Evolutionary conservation across 768 basidiomycete species (phyloP).

Genomic region (Lepiota brunneoincarnata): DNA sequence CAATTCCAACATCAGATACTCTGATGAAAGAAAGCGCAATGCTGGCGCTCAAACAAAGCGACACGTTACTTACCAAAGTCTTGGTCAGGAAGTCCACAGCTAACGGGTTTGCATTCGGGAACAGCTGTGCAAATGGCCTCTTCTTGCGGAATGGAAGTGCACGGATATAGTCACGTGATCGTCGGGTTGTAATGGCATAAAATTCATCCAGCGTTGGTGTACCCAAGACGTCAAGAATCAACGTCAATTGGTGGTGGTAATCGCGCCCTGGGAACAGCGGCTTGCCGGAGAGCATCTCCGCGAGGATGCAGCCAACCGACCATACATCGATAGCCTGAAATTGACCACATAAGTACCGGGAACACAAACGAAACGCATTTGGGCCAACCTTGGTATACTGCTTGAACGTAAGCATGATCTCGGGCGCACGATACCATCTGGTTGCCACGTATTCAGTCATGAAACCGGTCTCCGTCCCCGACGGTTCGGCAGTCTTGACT

Average conservation of each 20-base stretch:
- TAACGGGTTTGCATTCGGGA: slow-evolving; percentile 85
- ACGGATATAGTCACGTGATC: slow-evolving; percentile 94
- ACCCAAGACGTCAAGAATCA: slow-evolving; percentile 95
- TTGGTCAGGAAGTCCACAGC: slow-evolving; percentile 71
- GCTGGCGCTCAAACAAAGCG: neutral
- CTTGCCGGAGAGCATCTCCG: slow-evolving; percentile 97
- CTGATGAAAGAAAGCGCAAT: neutral
- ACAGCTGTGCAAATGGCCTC: slow-evolving; percentile 76
- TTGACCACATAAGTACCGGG: slow-evolving; percentile 10
- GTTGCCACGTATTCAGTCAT: slow-evolving; percentile 99
- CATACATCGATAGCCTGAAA: slow-evolving; percentile 80
- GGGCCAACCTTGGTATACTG: slow-evolving; percentile 84
- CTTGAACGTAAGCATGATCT: slow-evolving; percentile 99
- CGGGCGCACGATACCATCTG: slow-evolving; percentile 97
- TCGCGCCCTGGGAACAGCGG: slow-evolving; percentile 96
- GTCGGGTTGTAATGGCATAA: slow-evolving; percentile 89
- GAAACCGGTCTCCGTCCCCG: slow-evolving; percentile 81
- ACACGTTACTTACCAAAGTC: slow-evolving; percentile 57
- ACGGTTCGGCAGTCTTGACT: slow-evolving; percentile 81
- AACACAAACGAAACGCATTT: slow-evolving; percentile 16
- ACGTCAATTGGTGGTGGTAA: slow-evolving; percentile 93
- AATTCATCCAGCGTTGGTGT: slow-evolving; percentile 98
- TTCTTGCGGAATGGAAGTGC: slow-evolving; percentile 92
- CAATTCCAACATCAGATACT: neutral
- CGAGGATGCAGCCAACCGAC: slow-evolving; percentile 86